phyloP scores from a whole-genome alignment of 1,284 basidiomycete species.

The Cerioporus squamosus region DNA sequence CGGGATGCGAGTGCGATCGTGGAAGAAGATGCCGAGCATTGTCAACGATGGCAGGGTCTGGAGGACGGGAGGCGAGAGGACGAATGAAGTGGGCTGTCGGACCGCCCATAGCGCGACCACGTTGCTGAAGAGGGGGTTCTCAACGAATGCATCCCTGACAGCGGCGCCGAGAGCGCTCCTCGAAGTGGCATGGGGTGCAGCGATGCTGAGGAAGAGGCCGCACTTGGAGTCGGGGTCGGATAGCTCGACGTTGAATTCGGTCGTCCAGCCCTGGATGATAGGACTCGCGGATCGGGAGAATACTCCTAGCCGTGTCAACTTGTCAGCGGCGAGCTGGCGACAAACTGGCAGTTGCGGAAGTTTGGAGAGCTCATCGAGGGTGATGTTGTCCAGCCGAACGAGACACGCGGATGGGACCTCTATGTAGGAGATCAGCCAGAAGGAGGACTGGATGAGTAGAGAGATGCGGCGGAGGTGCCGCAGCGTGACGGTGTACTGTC shows the following conservation, averaged over 20 bases:
- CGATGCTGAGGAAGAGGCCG: not conserved
- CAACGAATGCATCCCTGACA: not conserved
- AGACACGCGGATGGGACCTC: not conserved
- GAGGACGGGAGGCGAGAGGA: not conserved
- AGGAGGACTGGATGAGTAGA: not conserved
- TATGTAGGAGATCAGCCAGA: conserved; percentile 3
- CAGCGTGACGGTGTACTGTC: not conserved
- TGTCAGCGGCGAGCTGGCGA: not conserved
- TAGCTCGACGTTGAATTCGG: conserved; percentile 4
- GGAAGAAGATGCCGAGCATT: not conserved
- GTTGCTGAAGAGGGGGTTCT: conserved; percentile 4
- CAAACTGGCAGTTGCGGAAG: not conserved
- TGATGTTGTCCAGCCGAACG: conserved; percentile 1
- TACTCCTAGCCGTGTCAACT: not conserved
- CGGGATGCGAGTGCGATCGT: not conserved
- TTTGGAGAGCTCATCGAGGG: not conserved
- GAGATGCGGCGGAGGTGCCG: not conserved
- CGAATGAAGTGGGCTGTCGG: not conserved
- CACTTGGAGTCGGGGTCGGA: not conserved
- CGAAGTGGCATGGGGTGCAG: not conserved
- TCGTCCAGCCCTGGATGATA: not conserved
- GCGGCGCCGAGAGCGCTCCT: not conserved
- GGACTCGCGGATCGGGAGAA: not conserved
- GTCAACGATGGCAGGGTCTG: not conserved
- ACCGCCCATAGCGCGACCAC: conserved; percentile 2